Evolutionary conservation across 176 grass and related monocot genomes (phyloP).

Genomic region (Pharus latifolius): DNA sequence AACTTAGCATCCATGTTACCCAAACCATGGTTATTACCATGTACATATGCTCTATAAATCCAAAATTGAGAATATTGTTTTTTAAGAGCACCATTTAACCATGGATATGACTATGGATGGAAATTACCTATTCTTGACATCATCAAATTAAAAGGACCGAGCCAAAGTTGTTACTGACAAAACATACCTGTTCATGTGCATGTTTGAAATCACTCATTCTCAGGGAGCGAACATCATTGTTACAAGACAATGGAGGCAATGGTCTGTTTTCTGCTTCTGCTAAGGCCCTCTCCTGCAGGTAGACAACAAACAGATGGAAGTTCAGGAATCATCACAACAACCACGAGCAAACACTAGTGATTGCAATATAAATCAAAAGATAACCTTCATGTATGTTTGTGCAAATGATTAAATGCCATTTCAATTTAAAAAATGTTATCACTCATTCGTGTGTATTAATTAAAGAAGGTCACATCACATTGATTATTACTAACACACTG

Average conservation of each 20-base stretch:
- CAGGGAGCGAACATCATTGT: conserved; percentile 61
- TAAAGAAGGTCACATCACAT: neutral
- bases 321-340: too few species aligned
- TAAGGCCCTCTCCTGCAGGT: conserved; percentile 58
- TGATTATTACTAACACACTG: neutral
- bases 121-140: neutral
- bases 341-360: too few species aligned
- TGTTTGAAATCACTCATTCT: conserved; percentile 64
- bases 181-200: conserved; percentile 84
- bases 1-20: too few species aligned
- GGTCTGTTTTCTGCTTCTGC: conserved; percentile 66
- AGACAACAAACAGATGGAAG: neutral
- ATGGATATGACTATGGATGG: neutral
- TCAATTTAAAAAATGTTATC: conserved; percentile 7
- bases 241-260: conserved; percentile 38
- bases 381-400: too few species aligned
- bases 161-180: neutral
- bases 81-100: too few species aligned
- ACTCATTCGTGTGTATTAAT: conserved; percentile 2
- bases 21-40: too few species aligned
- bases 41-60: too few species aligned
- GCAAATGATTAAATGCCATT: too few species aligned
- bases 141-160: neutral
- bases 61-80: too few species aligned
- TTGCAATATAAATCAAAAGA: too few species aligned